Evolutionary conservation across 331 rosid genomes (phyloP), one percentile per base, ranked within the genome.

Genomic region (Erythrophleum ivorense): DNA sequence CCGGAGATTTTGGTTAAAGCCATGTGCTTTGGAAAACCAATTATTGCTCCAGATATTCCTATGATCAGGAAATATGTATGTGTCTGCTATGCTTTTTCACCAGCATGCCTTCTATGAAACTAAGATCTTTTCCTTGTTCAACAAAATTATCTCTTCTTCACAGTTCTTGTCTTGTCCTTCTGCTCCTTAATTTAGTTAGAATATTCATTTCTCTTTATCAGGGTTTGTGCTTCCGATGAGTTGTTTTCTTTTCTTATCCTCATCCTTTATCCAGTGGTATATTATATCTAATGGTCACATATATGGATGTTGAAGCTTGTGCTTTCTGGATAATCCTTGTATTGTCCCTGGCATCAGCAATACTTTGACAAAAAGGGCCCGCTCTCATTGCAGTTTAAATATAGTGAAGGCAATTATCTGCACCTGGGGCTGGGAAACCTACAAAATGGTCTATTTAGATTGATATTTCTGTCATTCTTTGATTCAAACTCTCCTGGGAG

Each of bases 1-100:
- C 99, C 98, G 2, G 93, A 87, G 81, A 84, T 91, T 90, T 89
- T 96, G 88, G 69, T 87, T 69, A 92, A 91, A 89, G 97, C 98
- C 69, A 91, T 96, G 99, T 84, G 94, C 90, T 94, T 92, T 71
- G 98, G 83, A 82, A 96, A 94, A 65, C 98, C 97, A 82, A 87
- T 94, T 84, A 84, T 96, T 59, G 98, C 99, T 84, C 97, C 98
- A 1, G 93, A 94, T 88, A 88, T 90, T 78, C 76, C 94, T 84
- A 86, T 84, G 78, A 96, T 96, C 86, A 90, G 86, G 80, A 94
- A 92, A 94, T 82, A 91, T 79, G 99, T 96, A 90, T 9, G 91
- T 80, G 80, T 70, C 57, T 66, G 6, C 85, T 63, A 64, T 75
- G 57, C 19, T 71, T 70, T 49, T 64, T 76, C 62, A 55, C 38